Percentiles rank a stretch among this genome's conserved stretches.
These are phyloP conservation scores for Blastocystis sp. DNA, from an alignment of 352 stramenopile genomes.

Conservation along the genomic window DNA sequence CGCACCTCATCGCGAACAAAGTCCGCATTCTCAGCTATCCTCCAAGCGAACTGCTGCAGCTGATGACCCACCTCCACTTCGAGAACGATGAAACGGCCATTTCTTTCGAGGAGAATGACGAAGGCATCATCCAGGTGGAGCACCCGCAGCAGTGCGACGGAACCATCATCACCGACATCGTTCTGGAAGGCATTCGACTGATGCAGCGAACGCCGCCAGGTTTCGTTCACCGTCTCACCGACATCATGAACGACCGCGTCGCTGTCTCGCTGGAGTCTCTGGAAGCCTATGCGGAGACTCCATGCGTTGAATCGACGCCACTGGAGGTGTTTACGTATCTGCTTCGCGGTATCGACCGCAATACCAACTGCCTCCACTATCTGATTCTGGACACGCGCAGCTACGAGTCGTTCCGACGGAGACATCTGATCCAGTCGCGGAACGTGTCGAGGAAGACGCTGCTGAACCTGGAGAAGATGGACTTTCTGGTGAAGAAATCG, in stretches of 20 bases:
- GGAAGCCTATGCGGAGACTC: neutral
- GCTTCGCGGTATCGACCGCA: constrained; percentile 18
- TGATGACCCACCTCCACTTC: constrained; percentile 56
- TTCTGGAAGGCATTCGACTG: neutral
- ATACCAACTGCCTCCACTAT: constrained; percentile 27
- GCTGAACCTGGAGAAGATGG: constrained; percentile 27
- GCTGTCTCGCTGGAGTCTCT: constrained; percentile 12
- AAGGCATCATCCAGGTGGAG: neutral
- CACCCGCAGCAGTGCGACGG: neutral
- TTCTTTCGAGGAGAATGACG: neutral
- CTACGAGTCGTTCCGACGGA: neutral
- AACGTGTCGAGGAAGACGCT: constrained; percentile 24
- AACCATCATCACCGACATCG: constrained; percentile 15
- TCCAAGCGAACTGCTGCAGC: neutral
- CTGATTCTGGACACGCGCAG: constrained; percentile 22
- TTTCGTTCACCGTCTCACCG: constrained; percentile 46
- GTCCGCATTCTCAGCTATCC: constrained; percentile 26
- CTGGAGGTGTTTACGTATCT: constrained; percentile 48
- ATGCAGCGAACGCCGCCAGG: constrained; percentile 35
- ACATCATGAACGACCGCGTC: constrained; percentile 30
- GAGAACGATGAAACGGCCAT: constrained; percentile 7
- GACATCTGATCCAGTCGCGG: neutral
- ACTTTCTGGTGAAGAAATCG: neutral
- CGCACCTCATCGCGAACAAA: constrained; percentile 47
- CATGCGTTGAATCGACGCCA: neutral